Percentiles rank a stretch among this genome's conserved stretches.
Conservation (phyloP, 768 basidiomycete species). For the Macrolepiota albuminosa region DNA sequence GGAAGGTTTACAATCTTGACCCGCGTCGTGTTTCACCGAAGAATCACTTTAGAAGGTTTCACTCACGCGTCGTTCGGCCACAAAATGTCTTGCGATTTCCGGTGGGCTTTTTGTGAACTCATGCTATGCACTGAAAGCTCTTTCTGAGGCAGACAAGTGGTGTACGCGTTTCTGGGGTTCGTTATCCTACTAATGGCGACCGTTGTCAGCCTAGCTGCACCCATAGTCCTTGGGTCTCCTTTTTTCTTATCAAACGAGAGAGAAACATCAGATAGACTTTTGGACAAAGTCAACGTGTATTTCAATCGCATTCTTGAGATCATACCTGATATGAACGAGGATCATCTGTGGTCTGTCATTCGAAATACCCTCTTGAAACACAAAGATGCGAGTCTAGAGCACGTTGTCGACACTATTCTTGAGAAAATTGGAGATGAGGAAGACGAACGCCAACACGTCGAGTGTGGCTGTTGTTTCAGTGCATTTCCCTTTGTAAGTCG, state of each 20-base stretch:
- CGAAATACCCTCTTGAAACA: conserved; percentile 32
- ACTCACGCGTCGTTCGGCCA: background rate
- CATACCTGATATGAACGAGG: conserved; percentile 61
- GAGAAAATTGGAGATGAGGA: conserved; percentile 41
- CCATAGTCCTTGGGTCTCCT: background rate
- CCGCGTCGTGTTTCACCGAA: background rate
- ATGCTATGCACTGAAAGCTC: background rate
- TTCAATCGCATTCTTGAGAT: conserved; percentile 59
- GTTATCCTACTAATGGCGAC: conserved; percentile 1
- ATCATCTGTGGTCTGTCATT: conserved; percentile 46
- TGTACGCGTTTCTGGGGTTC: background rate
- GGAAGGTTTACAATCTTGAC: background rate
- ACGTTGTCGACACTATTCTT: conserved; percentile 54
- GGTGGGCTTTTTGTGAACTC: background rate
- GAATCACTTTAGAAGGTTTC: background rate
- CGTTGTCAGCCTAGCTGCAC: background rate
- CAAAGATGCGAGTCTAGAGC: conserved; percentile 41
- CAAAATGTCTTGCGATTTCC: conserved; percentile 1
- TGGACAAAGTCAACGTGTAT: conserved; percentile 13
- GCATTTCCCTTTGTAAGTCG: conserved; percentile 62
- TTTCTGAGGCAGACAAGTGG: background rate
- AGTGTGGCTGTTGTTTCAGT: conserved; percentile 87
- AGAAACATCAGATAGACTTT: background rate
- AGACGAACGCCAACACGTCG: conserved; percentile 44
- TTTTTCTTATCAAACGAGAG: background rate